These are phyloP conservation scores for Aspergillus sp. DNA, from an alignment of 2,329 filamentous ascomycete genomes.

Conservation along the genomic window DNA sequence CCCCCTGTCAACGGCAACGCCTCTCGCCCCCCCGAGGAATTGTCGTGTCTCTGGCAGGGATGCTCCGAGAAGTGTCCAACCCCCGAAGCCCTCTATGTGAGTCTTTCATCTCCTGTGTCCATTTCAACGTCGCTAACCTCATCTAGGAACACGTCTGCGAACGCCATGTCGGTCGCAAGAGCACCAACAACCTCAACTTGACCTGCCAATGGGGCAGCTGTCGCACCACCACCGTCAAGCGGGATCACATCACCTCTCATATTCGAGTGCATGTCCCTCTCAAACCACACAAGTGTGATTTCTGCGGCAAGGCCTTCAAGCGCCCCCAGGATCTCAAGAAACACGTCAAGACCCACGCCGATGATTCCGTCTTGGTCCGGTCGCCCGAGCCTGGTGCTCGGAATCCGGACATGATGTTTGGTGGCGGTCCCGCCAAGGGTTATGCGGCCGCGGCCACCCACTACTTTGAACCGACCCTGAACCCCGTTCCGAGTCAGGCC, in stretches of 20 bases:
- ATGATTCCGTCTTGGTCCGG: conserved; percentile 76
- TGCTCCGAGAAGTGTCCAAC: conserved; percentile 59
- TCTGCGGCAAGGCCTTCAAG: conserved; percentile 99
- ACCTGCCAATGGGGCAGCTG: conserved; percentile 97
- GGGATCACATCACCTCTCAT: conserved; percentile 98
- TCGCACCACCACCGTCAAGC: conserved; percentile 94
- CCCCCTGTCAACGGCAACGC: conserved; percentile 28
- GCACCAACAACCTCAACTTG: conserved; percentile 96
- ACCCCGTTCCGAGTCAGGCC: conserved; percentile 45
- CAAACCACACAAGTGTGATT: conserved; percentile 98
- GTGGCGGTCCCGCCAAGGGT: conserved; percentile 34
- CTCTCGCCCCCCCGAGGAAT: conserved; percentile 33
- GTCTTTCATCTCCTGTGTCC: conserved; percentile 11
- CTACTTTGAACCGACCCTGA: conserved; percentile 54
- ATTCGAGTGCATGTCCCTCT: conserved; percentile 98
- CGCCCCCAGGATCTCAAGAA: conserved; percentile 98
- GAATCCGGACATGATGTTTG: conserved; percentile 42
- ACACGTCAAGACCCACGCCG: conserved; percentile 97
- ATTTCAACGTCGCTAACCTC: not conserved
- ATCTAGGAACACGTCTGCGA: conserved; percentile 93
- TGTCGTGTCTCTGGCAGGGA: conserved; percentile 60
- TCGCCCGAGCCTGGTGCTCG: conserved; percentile 59
- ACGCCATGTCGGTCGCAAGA: conserved; percentile 96
- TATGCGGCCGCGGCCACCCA: conserved; percentile 43
- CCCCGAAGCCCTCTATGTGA: conserved; percentile 62